These are phyloP conservation scores for Ilyonectria sp. DNA, from an alignment of 2,329 filamentous ascomycete genomes.

Conservation along the genomic window DNA sequence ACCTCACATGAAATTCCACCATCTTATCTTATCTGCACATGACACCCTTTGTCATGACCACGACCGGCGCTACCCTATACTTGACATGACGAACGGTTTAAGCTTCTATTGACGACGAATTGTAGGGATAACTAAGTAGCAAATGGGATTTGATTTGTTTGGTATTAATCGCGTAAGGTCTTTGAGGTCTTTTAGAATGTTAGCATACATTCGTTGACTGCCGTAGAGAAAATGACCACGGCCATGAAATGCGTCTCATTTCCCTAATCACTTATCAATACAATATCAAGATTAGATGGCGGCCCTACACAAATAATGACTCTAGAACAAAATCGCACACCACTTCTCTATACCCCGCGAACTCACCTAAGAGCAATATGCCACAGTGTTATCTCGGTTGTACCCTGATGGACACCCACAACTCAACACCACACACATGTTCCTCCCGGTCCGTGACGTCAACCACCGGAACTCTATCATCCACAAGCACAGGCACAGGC, in stretches of 20 bases:
- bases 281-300: too few relatives aligned
- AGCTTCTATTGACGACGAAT: neutral
- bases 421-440: neutral
- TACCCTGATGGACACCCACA: conserved; percentile 6
- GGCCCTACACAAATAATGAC: too few relatives aligned
- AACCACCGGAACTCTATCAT: conserved; percentile 1
- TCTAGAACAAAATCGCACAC: neutral
- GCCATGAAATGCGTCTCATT: too few relatives aligned
- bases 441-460: conserved; percentile 23
- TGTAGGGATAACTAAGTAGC: neutral
- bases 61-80: conserved; percentile 37
- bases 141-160: neutral
- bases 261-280: too few relatives aligned
- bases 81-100: neutral
- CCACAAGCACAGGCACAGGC: conserved; percentile 2
- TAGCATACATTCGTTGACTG: too few relatives aligned
- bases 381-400: neutral
- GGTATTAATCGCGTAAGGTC: neutral
- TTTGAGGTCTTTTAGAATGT: too few relatives aligned
- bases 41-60: conserved; percentile 42
- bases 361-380: neutral
- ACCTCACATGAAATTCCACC: conserved; percentile 48
- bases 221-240: too few relatives aligned
- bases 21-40: conserved; percentile 54
- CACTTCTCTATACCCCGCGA: neutral